Percentiles rank a stretch among this genome's conserved stretches.
Evolutionary conservation across 192 early-diverging fungal genomes (phyloP).

Genomic region (Backusella psychrophila): DNA sequence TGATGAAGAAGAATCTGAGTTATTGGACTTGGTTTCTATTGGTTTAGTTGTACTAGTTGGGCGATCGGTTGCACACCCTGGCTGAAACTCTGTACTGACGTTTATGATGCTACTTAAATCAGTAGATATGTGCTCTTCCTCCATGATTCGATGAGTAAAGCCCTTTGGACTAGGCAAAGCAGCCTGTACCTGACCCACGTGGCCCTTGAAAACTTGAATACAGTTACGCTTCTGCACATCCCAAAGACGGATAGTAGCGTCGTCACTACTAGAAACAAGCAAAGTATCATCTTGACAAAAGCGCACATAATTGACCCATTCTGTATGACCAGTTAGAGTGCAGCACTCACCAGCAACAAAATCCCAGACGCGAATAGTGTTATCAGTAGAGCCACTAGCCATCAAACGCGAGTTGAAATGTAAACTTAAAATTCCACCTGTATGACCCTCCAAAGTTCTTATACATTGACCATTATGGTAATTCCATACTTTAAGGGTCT

Average conservation of each 20-base stretch:
- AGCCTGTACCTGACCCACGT: constrained; percentile 74
- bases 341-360: constrained; percentile 62
- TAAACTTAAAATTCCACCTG: constrained; percentile 78
- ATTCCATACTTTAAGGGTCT: constrained; percentile 92
- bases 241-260: constrained; percentile 81
- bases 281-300: constrained; percentile 60
- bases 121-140: constrained; percentile 7
- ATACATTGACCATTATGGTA: constrained; percentile 87
- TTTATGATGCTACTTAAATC: background rate
- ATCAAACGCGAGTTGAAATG: constrained; percentile 78
- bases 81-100: constrained; percentile 8
- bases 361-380: constrained; percentile 88
- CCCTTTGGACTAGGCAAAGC: constrained; percentile 22
- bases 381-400: constrained; percentile 84
- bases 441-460: constrained; percentile 74
- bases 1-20: constrained; percentile 23
- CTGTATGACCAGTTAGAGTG: constrained; percentile 79
- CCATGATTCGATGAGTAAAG: constrained; percentile 34
- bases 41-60: background rate
- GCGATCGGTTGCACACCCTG: constrained; percentile 29
- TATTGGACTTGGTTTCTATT: background rate
- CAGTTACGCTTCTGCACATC: constrained; percentile 72
- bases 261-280: constrained; percentile 87
- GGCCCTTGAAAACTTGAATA: constrained; percentile 67
- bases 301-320: constrained; percentile 91